Evolutionary conservation across 2,329 filamentous ascomycete species (phyloP).

Genomic region (Colletotrichum phormii): DNA sequence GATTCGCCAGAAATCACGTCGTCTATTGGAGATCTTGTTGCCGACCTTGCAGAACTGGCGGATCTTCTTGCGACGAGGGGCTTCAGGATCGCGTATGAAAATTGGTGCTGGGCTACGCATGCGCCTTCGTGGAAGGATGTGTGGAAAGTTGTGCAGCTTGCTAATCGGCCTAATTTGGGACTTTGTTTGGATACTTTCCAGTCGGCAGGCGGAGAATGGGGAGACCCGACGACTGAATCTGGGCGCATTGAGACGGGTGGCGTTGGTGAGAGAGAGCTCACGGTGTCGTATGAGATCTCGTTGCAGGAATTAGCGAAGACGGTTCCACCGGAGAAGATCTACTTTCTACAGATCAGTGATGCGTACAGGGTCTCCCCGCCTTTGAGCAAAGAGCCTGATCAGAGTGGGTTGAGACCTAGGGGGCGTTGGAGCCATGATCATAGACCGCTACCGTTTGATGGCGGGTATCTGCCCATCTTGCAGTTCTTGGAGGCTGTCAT

Average conservation of each 20-base stretch:
- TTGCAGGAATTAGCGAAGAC: slow-evolving; percentile 66
- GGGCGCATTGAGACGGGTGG: slow-evolving; percentile 65
- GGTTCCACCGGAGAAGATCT: slow-evolving; percentile 78
- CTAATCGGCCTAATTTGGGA: slow-evolving; percentile 74
- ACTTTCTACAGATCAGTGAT: slow-evolving; percentile 79
- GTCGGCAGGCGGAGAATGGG: slow-evolving; percentile 78
- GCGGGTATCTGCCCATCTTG: slow-evolving; percentile 76
- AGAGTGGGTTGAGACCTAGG: slow-evolving; percentile 67
- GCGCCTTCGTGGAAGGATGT: slow-evolving; percentile 76
- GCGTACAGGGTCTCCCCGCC: slow-evolving; percentile 73
- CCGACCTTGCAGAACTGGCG: slow-evolving; percentile 72
- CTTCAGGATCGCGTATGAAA: slow-evolving; percentile 79
- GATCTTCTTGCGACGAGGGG: slow-evolving; percentile 68
- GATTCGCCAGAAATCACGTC: slow-evolving; percentile 69
- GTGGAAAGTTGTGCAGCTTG: slow-evolving; percentile 74
- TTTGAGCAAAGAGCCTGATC: slow-evolving; percentile 59
- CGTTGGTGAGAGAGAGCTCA: slow-evolving; percentile 54
- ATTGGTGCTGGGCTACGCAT: slow-evolving; percentile 84
- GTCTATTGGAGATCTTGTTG: slow-evolving; percentile 62
- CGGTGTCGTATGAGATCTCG: slow-evolving; percentile 62
- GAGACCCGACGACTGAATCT: slow-evolving; percentile 73
- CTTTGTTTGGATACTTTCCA: slow-evolving; percentile 85
- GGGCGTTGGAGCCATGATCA: slow-evolving; percentile 79
- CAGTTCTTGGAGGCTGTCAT: slow-evolving; percentile 75
- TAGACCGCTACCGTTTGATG: slow-evolving; percentile 75